Percentiles rank a stretch among this genome's conserved stretches.
phyloP scores from a whole-genome alignment of 177 flowering plant genomes.

The Telopea speciosissima region DNA sequence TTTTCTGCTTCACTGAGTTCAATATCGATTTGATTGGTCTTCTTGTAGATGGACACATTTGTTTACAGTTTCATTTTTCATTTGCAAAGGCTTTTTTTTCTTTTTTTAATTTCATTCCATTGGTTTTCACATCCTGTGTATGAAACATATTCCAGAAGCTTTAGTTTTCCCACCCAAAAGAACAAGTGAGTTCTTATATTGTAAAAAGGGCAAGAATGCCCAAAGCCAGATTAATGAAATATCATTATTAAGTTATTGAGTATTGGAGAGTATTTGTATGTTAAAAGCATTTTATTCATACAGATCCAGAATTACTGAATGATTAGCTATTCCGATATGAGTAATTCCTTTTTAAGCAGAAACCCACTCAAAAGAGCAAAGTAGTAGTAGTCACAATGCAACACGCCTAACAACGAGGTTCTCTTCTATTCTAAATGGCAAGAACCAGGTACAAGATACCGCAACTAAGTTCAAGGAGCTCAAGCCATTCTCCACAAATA shows the following conservation, averaged over 20 bases:
- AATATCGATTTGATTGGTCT: neutral
- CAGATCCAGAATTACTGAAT: neutral
- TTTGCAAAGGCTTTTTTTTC: neutral
- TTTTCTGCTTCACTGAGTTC: neutral
- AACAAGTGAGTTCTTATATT: too few relatives aligned
- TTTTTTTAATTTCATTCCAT: neutral
- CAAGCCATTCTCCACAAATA: conserved; percentile 2
- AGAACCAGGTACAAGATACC: conserved; percentile 6
- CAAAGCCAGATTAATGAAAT: neutral
- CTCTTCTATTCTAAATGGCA: conserved; percentile 11
- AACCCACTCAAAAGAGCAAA: neutral
- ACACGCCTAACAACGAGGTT: neutral
- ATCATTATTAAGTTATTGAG: neutral
- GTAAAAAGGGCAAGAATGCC: neutral
- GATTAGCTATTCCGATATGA: neutral
- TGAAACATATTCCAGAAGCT: neutral
- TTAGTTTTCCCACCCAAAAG: too few relatives aligned
- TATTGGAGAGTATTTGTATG: neutral
- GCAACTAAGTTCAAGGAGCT: conserved; percentile 1
- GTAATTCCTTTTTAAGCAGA: conserved; percentile 5
- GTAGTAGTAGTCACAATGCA: too few relatives aligned
- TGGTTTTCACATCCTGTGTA: neutral
- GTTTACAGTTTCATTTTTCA: neutral
- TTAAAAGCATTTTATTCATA: neutral
- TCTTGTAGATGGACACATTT: neutral